phyloP scores from a whole-genome alignment of 2,329 filamentous ascomycete genomes.

The Harringtonia lauricola region DNA sequence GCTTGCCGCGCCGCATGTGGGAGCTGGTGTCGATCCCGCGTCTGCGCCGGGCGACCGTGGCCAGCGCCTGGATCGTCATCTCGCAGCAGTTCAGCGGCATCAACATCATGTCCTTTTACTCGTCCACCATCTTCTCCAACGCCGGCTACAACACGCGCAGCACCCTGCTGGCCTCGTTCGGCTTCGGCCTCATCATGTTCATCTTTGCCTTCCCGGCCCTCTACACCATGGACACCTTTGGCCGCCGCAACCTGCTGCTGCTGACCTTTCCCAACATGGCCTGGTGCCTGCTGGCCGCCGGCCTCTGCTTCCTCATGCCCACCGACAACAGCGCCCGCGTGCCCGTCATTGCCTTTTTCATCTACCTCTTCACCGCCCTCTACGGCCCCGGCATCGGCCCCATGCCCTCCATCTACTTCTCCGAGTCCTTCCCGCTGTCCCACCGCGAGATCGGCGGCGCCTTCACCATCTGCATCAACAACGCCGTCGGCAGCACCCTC shows the following conservation, averaged over 20 bases:
- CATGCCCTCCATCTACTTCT: constrained; percentile 56
- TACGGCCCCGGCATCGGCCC: constrained; percentile 41
- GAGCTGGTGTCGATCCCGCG: constrained; percentile 49
- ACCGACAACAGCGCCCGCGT: constrained; percentile 17
- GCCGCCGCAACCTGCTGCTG: constrained; percentile 47
- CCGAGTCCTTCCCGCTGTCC: constrained; percentile 59
- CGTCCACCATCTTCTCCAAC: constrained; percentile 31
- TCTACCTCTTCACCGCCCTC: constrained; percentile 17
- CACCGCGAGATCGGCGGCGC: constrained; percentile 63
- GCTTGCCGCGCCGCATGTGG: constrained; percentile 38
- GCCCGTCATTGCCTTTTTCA: constrained; percentile 36
- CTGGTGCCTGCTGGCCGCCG: constrained; percentile 45
- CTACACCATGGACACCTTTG: constrained; percentile 55
- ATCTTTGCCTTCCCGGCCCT: constrained; percentile 56
- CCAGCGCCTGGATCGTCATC: constrained; percentile 59
- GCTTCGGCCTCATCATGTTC: constrained; percentile 46
- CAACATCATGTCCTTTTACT: constrained; percentile 35
- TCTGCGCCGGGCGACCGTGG: constrained; percentile 50
- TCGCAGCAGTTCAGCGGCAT: constrained; percentile 50
- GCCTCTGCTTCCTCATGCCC: constrained; percentile 38
- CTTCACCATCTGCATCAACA: constrained; percentile 55
- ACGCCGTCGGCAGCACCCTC: constrained; percentile 39
- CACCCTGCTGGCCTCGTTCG: constrained; percentile 29
- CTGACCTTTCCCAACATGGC: constrained; percentile 60
- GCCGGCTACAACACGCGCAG: constrained; percentile 26